Percentiles rank a stretch among this genome's conserved stretches.
phyloP scores from a whole-genome alignment of 345 rosid species.

The Erucastrum elatum region DNA sequence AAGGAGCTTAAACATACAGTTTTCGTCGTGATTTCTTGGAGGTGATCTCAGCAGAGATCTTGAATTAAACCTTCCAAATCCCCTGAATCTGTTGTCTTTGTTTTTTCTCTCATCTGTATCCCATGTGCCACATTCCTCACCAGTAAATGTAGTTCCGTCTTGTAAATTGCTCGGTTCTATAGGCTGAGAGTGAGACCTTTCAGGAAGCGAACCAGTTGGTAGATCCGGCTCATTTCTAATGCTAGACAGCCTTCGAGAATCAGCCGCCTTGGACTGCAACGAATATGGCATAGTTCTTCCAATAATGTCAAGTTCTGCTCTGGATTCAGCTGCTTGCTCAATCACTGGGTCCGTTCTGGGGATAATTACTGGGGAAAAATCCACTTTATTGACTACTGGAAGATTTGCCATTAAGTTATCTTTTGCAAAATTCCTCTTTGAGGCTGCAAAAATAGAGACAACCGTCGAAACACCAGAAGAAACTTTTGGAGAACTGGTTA shows the following conservation, averaged over 20 bases:
- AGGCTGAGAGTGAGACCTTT: constrained; percentile 46
- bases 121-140: constrained; percentile 47
- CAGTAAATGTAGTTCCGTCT: constrained; percentile 48
- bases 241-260: constrained; percentile 53
- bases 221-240: constrained; percentile 63
- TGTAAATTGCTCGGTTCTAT: constrained; percentile 42
- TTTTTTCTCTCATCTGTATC: constrained; percentile 55
- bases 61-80: constrained; percentile 48
- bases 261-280: constrained; percentile 77
- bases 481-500: constrained; percentile 48
- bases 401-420: constrained; percentile 48
- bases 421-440: constrained; percentile 46
- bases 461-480: constrained; percentile 43
- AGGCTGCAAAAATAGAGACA: constrained; percentile 48
- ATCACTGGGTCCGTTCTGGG: constrained; percentile 63
- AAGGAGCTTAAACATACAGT: constrained; percentile 50
- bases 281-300: constrained; percentile 98
- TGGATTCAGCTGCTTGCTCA: constrained; percentile 66
- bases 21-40: constrained; percentile 53
- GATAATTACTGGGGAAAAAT: constrained; percentile 66
- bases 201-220: constrained; percentile 50
- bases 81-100: constrained; percentile 54
- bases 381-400: constrained; percentile 56
- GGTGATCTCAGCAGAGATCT: constrained; percentile 54
- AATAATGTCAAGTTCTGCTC: constrained; percentile 74